Base-by-base conservation (phyloP, 2,329 filamentous ascomycete species). In the Pseudocercospora musae region DNA sequence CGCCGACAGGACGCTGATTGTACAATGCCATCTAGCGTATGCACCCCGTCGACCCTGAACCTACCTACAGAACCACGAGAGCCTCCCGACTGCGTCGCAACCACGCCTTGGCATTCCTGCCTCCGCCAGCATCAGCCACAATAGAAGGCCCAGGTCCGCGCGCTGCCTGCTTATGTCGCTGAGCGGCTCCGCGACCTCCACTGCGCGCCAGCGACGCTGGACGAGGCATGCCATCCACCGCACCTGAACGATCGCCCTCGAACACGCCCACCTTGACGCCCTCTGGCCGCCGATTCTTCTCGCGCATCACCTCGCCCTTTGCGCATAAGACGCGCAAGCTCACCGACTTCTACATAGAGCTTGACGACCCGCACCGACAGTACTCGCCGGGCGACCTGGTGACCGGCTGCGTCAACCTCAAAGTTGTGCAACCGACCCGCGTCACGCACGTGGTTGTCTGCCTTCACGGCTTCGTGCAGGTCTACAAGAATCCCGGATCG, bases 391-490 rank as follows among this genome's bases (percentile, higher is more conserved):
- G 90, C 64, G 90, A 94, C 72, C 79, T 87, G 67, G 89, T 95
- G 52, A 85, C 84, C 62, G 91, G 91, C 58, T 85, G 85, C 66
- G 89, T 94, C 53, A 82, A 91, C 64, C 79, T 94, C 69, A 88
- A 86, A 60, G 84, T 92, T 37, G 80, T 89, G 70, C 92, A 92
- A 75, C 87, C 90, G 18, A 78, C 92, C 65, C 84, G 89, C 69
- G 86, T 95, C 70, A 94, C 91, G 7, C 91, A 95, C 78, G 81
- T 95, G 54, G 90, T 89, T 10, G 88, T 94, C 65, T 85, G 87
- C 63, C 79, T 95, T 58, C 89, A 92, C 74, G 91, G 91, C 64
- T 92, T 87, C 74, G 89, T 91, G 60, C 88, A 90, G 72, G 89
- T 93, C 52, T 91, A 87, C 78, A 92, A 90, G 77, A 87, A 85